Conservation (phyloP, 805 yeast species). For the Sugiyamaella chiloensis region DNA sequence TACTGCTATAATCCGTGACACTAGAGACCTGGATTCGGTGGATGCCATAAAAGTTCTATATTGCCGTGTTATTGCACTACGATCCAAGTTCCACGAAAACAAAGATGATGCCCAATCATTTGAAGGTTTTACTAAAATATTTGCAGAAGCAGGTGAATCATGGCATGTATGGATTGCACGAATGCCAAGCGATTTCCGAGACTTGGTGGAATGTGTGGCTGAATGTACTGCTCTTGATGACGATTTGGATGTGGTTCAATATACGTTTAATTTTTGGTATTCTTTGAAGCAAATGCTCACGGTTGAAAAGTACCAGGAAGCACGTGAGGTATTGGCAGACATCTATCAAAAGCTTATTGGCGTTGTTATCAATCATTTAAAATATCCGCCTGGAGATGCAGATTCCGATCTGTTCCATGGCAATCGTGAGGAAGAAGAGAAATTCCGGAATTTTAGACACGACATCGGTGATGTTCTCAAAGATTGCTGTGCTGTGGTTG, state of each 20-base stretch:
- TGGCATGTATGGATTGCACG: constrained; percentile 88
- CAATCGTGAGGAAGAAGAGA: constrained; percentile 82
- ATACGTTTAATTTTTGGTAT: constrained; percentile 92
- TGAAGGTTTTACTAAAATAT: constrained; percentile 68
- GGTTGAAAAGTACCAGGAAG: constrained; percentile 53
- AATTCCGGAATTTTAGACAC: constrained; percentile 89
- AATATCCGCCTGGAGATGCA: constrained; percentile 60
- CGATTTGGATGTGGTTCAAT: constrained; percentile 85
- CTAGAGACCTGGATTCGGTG: constrained; percentile 59
- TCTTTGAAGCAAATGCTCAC: constrained; percentile 68
- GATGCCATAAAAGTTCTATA: constrained; percentile 64
- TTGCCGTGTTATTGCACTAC: constrained; percentile 61
- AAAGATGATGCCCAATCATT: constrained; percentile 59
- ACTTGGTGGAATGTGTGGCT: constrained; percentile 68
- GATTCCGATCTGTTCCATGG: constrained; percentile 51
- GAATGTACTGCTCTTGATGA: constrained; percentile 69
- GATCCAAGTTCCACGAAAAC: constrained; percentile 38
- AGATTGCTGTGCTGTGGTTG: constrained; percentile 90
- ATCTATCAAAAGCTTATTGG: constrained; percentile 56
- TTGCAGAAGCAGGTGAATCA: constrained; percentile 90
- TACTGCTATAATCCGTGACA: constrained; percentile 76
- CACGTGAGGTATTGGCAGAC: constrained; percentile 50
- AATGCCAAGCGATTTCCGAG: constrained; percentile 63
- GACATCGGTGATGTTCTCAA: constrained; percentile 98
- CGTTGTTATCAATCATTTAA: constrained; percentile 63